These are phyloP conservation scores for Hortaea werneckii DNA, from an alignment of 2,329 filamentous ascomycete species.

Conservation along the genomic window DNA sequence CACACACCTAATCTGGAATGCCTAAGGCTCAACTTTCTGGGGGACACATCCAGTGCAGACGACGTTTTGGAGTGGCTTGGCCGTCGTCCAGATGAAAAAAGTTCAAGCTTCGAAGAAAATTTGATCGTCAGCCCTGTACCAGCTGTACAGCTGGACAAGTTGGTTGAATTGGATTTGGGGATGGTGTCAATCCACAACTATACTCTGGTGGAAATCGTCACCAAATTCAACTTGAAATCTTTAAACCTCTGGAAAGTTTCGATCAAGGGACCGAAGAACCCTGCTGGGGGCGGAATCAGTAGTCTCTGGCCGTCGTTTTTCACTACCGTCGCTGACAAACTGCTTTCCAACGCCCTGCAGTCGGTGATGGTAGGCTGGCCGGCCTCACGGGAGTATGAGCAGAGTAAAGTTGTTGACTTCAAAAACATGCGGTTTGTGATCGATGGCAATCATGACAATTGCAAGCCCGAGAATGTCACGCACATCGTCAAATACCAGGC, in stretches of 20 bases:
- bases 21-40: conserved; percentile 18
- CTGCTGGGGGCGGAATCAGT: background rate
- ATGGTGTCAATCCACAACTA: conserved; percentile 4
- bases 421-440: background rate
- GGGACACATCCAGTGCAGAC: background rate
- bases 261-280: background rate
- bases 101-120: background rate
- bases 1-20: conserved; percentile 8
- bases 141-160: conserved; percentile 4
- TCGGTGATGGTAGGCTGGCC: background rate
- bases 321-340: background rate
- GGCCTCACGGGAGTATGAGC: background rate
- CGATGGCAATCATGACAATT: background rate
- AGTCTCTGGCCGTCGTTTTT: background rate
- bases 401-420: no score
- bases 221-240: conserved; percentile 13
- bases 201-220: conserved; percentile 8
- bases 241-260: conserved; percentile 16
- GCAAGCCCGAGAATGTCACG: background rate
- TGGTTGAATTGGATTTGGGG: conserved; percentile 12
- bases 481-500: background rate
- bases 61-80: conserved; percentile 2
- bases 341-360: background rate
- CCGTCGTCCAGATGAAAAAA: background rate
- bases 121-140: background rate